Percentiles rank a stretch among this genome's conserved stretches.
phyloP scores from a whole-genome alignment of 2,329 filamentous ascomycete genomes.

The Colletotrichum kahawae region DNA sequence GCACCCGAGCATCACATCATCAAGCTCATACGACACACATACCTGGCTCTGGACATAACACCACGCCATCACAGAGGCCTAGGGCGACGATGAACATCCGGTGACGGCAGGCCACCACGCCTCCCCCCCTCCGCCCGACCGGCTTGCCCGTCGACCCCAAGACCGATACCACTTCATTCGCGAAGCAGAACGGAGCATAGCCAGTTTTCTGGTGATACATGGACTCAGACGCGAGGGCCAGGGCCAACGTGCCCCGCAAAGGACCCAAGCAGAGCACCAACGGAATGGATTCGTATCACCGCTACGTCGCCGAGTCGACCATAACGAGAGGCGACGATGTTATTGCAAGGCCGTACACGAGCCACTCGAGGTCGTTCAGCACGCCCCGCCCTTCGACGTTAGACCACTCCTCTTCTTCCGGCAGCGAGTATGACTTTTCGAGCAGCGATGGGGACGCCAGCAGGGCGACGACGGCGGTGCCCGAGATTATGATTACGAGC shows the following conservation, averaged over 20 bases:
- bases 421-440: not conserved
- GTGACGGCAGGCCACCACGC: not conserved
- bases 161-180: not conserved
- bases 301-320: constrained; percentile 19
- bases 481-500: constrained; percentile 10
- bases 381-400: constrained; percentile 6
- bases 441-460: not conserved
- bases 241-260: constrained; percentile 22
- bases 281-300: constrained; percentile 23
- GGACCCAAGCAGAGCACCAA: constrained; percentile 12
- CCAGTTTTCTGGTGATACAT: not conserved
- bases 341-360: constrained; percentile 10
- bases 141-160: not conserved
- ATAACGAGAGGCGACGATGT: not conserved
- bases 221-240: constrained; percentile 17
- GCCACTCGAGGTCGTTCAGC: constrained; percentile 21
- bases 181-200: not conserved
- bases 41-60: not conserved
- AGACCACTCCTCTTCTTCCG: not conserved
- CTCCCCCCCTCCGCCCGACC: not conserved
- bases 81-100: constrained; percentile 4
- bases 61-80: not conserved
- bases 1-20: not conserved
- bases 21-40: not conserved
- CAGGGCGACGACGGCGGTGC: not conserved